Percentiles rank a stretch among this genome's conserved stretches.
phyloP scores from a whole-genome alignment of 1,284 basidiomycete species.

The Rugosomyces carneus region DNA sequence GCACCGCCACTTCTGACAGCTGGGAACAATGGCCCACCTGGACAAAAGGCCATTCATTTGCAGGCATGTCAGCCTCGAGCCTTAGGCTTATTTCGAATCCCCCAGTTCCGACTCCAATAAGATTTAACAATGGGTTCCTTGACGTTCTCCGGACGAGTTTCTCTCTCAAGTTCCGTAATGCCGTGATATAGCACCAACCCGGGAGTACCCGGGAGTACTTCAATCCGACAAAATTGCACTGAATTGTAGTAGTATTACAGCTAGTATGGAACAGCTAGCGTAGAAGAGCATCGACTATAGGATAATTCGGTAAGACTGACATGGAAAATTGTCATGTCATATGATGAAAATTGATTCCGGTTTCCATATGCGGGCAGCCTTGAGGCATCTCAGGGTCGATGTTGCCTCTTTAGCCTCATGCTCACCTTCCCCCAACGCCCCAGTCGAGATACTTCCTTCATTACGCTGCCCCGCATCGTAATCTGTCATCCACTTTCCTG shows the following conservation, averaged over 20 bases:
- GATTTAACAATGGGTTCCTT: too few relatives aligned
- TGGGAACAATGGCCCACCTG: background rate
- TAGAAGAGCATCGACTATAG: too few relatives aligned
- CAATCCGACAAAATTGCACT: too few relatives aligned
- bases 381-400: constrained; percentile 2
- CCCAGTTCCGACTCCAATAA: background rate
- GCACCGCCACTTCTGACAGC: background rate
- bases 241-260: too few relatives aligned
- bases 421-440: constrained; percentile 2
- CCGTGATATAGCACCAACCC: too few relatives aligned
- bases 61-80: background rate
- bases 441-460: constrained; percentile 5
- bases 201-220: too few relatives aligned
- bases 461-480: constrained; percentile 4
- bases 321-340: background rate
- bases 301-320: background rate
- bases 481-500: constrained; percentile 11
- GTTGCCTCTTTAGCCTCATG: constrained; percentile 12
- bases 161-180: too few relatives aligned
- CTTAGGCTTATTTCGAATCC: too few relatives aligned
- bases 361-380: constrained; percentile 7
- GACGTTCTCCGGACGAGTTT: too few relatives aligned
- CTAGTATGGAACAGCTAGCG: background rate
- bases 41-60: background rate
- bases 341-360: constrained; percentile 1